Conservation (phyloP, 2,329 filamentous ascomycete species). For the Ascochyta lentis region DNA sequence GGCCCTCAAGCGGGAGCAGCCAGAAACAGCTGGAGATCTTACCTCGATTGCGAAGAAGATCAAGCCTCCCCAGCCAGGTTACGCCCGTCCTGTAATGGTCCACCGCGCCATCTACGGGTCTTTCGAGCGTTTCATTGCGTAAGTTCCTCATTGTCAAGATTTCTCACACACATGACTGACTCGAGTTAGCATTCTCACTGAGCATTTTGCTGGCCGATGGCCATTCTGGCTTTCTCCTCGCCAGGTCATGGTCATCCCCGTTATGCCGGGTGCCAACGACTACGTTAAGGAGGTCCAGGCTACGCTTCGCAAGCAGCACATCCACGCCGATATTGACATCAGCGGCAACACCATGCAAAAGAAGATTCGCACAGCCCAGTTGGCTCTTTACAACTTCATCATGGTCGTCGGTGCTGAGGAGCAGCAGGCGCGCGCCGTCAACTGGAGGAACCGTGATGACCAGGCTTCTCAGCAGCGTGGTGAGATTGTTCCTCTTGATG, state of each 20-base stretch:
- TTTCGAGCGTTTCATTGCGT: slow-evolving; percentile 71
- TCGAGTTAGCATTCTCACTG: slow-evolving; percentile 67
- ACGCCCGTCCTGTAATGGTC: slow-evolving; percentile 83
- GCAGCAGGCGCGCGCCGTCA: slow-evolving; percentile 64
- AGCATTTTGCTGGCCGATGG: slow-evolving; percentile 89
- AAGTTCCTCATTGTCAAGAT: slow-evolving; percentile 17
- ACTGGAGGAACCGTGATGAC: slow-evolving; percentile 70
- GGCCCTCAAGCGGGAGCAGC: slow-evolving; percentile 29
- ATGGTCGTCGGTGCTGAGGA: slow-evolving; percentile 73
- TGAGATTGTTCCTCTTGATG: slow-evolving; percentile 66
- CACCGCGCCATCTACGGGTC: slow-evolving; percentile 81
- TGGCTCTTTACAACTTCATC: slow-evolving; percentile 84
- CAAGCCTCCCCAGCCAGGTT: slow-evolving; percentile 55
- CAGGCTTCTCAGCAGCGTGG: slow-evolving; percentile 67
- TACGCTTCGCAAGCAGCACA: slow-evolving; percentile 69
- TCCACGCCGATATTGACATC: slow-evolving; percentile 75
- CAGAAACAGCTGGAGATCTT: slow-evolving; percentile 21
- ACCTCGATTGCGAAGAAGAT: slow-evolving; percentile 33
- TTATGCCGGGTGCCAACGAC: slow-evolving; percentile 73
- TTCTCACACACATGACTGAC: not conserved
- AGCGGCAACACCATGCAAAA: slow-evolving; percentile 84
- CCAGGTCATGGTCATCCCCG: slow-evolving; percentile 79
- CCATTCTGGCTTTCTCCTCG: slow-evolving; percentile 88
- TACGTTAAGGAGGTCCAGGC: slow-evolving; percentile 76
- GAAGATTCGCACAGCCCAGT: slow-evolving; percentile 84